These are phyloP conservation scores for Amphibolis antarctica DNA, from an alignment of 106 monocot species.

Conservation along the genomic window DNA sequence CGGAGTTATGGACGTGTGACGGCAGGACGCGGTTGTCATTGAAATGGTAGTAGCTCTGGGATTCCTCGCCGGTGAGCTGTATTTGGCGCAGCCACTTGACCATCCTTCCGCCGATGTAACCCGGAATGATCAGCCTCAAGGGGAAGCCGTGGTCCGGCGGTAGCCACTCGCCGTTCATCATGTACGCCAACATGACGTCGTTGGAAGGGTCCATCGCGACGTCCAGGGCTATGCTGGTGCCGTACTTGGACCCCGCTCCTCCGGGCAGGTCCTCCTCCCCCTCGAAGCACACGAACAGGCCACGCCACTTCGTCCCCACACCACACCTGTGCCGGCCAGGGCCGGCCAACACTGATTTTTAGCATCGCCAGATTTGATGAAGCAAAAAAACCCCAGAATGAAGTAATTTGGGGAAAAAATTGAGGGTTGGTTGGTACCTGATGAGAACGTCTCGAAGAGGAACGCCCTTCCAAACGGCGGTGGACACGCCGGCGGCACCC, in stretches of 20 bases:
- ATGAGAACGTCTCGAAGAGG: conserved; percentile 56
- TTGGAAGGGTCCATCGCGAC: conserved; percentile 77
- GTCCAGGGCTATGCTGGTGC: conserved; percentile 55
- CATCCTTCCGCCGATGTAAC: conserved; percentile 89
- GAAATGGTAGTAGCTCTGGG: conserved; percentile 67
- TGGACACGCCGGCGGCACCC: conserved; percentile 70
- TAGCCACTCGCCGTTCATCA: conserved; percentile 78
- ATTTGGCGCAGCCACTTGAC: conserved; percentile 91
- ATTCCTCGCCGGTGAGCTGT: conserved; percentile 46
- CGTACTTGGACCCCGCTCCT: conserved; percentile 85
- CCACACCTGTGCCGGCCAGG: no score
- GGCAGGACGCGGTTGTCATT: conserved; percentile 80
- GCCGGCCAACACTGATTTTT: no score
- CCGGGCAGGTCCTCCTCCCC: conserved; percentile 90
- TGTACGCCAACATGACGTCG: conserved; percentile 79
- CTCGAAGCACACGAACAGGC: conserved; percentile 70
- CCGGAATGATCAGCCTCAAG: conserved; percentile 77
- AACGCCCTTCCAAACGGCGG: conserved; percentile 73
- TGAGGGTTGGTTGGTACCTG: not conserved
- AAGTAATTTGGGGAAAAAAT: no score
- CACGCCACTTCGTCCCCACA: conserved; percentile 10
- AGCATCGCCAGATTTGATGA: no score
- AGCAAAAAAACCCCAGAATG: no score
- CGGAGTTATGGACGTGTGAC: conserved; percentile 51
- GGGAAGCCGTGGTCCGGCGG: conserved; percentile 89